Evolutionary conservation across 1,139 yeast species (phyloP).

Genomic region (Geotrichum citri-aurantii): DNA sequence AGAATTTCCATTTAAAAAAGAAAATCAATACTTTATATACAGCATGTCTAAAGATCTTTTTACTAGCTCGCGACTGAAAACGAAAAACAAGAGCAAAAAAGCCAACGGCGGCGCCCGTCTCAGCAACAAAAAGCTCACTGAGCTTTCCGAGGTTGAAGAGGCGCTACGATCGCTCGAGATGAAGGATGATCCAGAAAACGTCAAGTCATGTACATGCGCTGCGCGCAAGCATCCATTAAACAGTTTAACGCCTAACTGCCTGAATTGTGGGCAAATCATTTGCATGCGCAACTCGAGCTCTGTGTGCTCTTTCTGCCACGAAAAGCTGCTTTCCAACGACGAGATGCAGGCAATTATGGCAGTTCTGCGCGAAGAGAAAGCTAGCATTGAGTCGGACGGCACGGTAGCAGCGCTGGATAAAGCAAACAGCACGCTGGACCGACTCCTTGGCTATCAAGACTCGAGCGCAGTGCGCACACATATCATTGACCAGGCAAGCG

Average conservation of each 20-base stretch:
- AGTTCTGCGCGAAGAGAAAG: conserved; percentile 35
- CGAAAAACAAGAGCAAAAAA: neutral
- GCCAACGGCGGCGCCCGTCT: neutral
- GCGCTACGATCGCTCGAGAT: conserved; percentile 10
- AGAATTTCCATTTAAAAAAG: no score
- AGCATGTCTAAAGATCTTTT: conserved; percentile 7
- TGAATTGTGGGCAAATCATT: conserved; percentile 89
- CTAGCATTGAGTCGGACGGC: conserved; percentile 35
- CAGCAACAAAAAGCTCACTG: conserved; percentile 9
- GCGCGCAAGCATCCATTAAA: conserved; percentile 76
- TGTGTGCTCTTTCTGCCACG: conserved; percentile 81
- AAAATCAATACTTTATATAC: no score
- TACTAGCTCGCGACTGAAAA: conserved; percentile 9
- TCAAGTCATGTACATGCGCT: conserved; percentile 56
- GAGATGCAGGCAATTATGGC: conserved; percentile 53
- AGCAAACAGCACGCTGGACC: conserved; percentile 71
- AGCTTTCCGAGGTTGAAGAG: conserved; percentile 13
- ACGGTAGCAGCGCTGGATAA: conserved; percentile 46
- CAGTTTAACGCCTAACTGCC: conserved; percentile 87
- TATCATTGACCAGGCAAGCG: conserved; percentile 91
- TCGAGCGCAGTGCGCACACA: conserved; percentile 85
- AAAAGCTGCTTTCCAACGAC: conserved; percentile 52
- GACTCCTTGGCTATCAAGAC: conserved; percentile 71
- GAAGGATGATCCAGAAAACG: conserved; percentile 28
- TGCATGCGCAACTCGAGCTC: conserved; percentile 84